phyloP scores from a whole-genome alignment of 352 stramenopile species.

The Vaucheria bursata region DNA sequence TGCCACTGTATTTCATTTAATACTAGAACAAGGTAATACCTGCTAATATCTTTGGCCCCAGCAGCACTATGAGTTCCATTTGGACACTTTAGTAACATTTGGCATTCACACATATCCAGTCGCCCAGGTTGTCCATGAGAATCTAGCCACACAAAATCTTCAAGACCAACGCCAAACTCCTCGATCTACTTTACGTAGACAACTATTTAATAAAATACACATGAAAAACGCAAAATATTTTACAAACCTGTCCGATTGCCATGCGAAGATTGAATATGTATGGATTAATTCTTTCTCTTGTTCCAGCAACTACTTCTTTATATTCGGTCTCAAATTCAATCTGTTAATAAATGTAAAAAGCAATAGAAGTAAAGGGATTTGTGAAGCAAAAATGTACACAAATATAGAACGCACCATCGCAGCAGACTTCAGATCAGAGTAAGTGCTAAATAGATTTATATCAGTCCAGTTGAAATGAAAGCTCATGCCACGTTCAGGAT shows the following conservation, averaged over 20 bases:
- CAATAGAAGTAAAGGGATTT: background rate
- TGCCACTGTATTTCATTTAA: background rate
- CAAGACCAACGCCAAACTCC: constrained; percentile 50
- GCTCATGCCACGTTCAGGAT: constrained; percentile 36
- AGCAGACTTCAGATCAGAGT: constrained; percentile 59
- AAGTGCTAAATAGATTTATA: constrained; percentile 59
- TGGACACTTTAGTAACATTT: constrained; percentile 80
- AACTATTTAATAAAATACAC: background rate
- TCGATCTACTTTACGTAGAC: background rate
- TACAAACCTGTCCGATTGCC: constrained; percentile 72
- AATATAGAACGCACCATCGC: constrained; percentile 44
- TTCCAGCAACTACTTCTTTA: constrained; percentile 16
- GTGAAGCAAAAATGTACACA: background rate
- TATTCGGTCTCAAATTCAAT: constrained; percentile 36
- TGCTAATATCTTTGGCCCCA: constrained; percentile 63
- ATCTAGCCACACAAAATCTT: constrained; percentile 63
- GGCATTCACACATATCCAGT: constrained; percentile 82
- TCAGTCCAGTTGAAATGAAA: constrained; percentile 68
- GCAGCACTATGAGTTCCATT: constrained; percentile 73
- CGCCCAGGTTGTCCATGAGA: constrained; percentile 51
- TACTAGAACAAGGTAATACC: constrained; percentile 55
- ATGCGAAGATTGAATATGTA: constrained; percentile 80
- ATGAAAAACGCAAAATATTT: background rate
- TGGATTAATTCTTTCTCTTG: constrained; percentile 63
- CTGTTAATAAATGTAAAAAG: constrained; percentile 14